Base-by-base conservation (phyloP, 345 rosid genomes). In the Eucalyptus sp. region DNA sequence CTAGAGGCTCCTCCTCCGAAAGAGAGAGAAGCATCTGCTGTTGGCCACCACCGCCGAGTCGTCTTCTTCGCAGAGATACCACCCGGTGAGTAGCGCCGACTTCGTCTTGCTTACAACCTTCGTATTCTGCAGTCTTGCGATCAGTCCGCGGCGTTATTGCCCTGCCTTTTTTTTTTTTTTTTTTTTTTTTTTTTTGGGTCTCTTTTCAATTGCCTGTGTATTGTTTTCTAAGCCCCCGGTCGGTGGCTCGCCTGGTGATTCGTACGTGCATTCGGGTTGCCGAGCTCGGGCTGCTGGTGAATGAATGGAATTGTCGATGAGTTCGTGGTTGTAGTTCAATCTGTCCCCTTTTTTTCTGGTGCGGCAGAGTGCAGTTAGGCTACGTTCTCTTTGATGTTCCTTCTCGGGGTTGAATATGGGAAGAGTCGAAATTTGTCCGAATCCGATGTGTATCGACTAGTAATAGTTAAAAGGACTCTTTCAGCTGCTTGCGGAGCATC, bases 51-150 rank as follows among this genome's bases (percentile, higher is more conserved):
- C 62, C 83, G 48, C 81, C 25, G 44, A 17, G 46, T 18, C 81
- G 44, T 6, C 46, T 17, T 33, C 81, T 71, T 71, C 46, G 46
- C 81, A 18, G 83, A 20, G 83, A 9, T 20, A 44, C 48, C 24
- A 11, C 29, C 29, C 9, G 83, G 83, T 41, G 83, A 76, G 83
- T 76, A 76, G 27, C 83, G 43, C 48, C 29, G 1, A 6, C 83
- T 41, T 4, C 7, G 15, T 20, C 48, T 76, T 20, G 46, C 0
- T 24, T 56, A 56, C 13, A 18, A 0, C 0, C n/a, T 76, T 76
- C 48, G 83, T 76, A 2, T 20, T 8, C 48, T 41, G 83, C 83
- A 22, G 3, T 0, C 15, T 25, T 20, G 29, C 43, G 29, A 37
- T 76, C 83, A 76, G 48, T 22, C 1, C 81, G 44, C 81, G 25